Conservation (phyloP, 202 grass and related monocot genomes). For the Musa balbisiana region DNA sequence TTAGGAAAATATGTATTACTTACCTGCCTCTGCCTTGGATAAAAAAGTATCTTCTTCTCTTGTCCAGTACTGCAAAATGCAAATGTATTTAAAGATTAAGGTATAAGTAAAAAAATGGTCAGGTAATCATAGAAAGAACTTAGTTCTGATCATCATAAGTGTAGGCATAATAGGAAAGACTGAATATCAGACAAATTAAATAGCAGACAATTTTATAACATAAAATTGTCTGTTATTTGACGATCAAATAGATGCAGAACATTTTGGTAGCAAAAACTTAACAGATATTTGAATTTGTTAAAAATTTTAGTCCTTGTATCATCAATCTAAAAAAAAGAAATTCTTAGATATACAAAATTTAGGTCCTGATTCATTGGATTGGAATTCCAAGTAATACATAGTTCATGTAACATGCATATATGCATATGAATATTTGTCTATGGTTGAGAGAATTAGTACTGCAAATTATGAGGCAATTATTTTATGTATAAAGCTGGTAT, state of each 20-base stretch:
- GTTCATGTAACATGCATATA: too few species aligned
- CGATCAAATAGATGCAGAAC: not conserved
- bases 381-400: too few species aligned
- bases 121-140: not conserved
- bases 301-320: too few species aligned
- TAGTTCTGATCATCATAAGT: not conserved
- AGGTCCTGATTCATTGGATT: too few species aligned
- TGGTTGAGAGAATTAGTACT: too few species aligned
- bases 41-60: conserved; percentile 76
- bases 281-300: not conserved
- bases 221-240: not conserved
- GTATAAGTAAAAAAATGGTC: conserved; percentile 16
- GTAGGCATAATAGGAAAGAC: not conserved
- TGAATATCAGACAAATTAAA: not conserved
- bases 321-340: too few species aligned
- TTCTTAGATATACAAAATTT: too few species aligned
- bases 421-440: too few species aligned
- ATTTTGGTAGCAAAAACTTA: not conserved
- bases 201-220: not conserved
- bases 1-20: conserved; percentile 9
- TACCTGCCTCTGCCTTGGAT: conserved; percentile 73
- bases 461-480: too few species aligned
- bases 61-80: conserved; percentile 54
- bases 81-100: conserved; percentile 22
- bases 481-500: too few species aligned